A percentile compares a stretch with the other conserved stretches of the same genome.
Conservation (phyloP, 2,329 filamentous ascomycete genomes). For the Clarireedia hainanense region DNA sequence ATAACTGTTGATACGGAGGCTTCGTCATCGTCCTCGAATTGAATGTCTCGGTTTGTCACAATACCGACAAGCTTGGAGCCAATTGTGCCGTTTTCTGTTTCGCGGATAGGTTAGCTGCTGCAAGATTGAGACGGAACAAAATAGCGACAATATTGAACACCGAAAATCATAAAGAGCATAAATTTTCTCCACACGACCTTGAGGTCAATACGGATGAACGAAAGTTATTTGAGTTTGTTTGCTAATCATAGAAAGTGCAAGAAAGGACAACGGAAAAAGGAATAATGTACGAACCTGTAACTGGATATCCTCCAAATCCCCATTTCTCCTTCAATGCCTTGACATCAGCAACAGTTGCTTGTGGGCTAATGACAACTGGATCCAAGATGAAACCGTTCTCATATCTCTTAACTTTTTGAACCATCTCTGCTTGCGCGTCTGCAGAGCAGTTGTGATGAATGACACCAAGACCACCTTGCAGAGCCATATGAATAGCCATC, state of each 20-base stretch:
- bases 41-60: conserved; percentile 94
- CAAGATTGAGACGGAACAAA: neutral
- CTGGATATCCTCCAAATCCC: conserved; percentile 97
- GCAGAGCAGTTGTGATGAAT: conserved; percentile 99
- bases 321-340: conserved; percentile 93
- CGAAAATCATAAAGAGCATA: conserved; percentile 40
- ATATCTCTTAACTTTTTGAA: conserved; percentile 97
- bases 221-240: conserved; percentile 87
- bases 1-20: conserved; percentile 82
- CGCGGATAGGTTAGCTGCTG: conserved; percentile 31
- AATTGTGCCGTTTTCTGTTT: conserved; percentile 77
- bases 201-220: conserved; percentile 98
- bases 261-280: conserved; percentile 23
- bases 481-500: conserved; percentile 97
- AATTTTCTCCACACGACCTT: conserved; percentile 74
- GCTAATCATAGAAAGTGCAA: conserved; percentile 62
- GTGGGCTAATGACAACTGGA: conserved; percentile 81
- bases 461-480: conserved; percentile 82
- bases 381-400: conserved; percentile 99
- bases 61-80: conserved; percentile 96
- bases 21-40: conserved; percentile 75
- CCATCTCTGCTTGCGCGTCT: conserved; percentile 96
- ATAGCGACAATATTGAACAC: conserved; percentile 13
- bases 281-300: conserved; percentile 70
- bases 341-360: conserved; percentile 84